These are phyloP conservation scores for Carex parvula DNA, from an alignment of 176 grass and related monocot species.

Conservation along the genomic window DNA sequence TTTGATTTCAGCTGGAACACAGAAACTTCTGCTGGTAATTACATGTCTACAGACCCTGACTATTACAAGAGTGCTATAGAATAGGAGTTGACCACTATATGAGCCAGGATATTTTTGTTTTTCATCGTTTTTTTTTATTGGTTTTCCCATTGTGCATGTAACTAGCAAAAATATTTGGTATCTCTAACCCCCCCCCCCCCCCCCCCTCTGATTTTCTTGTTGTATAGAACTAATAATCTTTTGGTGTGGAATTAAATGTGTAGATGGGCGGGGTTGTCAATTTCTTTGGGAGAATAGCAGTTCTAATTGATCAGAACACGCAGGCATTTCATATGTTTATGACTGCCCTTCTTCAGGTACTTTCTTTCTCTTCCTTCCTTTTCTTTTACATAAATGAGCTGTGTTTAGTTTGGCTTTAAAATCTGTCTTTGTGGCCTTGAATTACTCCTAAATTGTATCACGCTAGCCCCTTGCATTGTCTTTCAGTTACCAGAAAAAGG, in stretches of 20 bases:
- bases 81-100: background rate
- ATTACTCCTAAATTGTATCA: background rate
- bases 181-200: background rate
- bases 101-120: background rate
- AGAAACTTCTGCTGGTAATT: background rate
- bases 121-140: no score
- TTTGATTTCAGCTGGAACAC: background rate
- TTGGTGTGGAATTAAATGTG: background rate
- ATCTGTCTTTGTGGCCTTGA: background rate
- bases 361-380: background rate
- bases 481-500: background rate
- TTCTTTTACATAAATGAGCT: background rate
- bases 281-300: conserved; percentile 85
- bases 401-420: background rate
- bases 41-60: background rate
- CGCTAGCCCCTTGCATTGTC: background rate
- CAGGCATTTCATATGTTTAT: conserved; percentile 92
- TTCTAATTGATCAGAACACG: conserved; percentile 80
- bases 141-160: background rate
- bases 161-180: background rate
- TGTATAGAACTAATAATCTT: conserved; percentile 10
- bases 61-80: background rate
- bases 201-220: background rate
- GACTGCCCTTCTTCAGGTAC: conserved; percentile 71
- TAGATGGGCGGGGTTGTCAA: conserved; percentile 85